Evolutionary conservation across 345 rosid species (phyloP).

Genomic region (Salix suchowensis): DNA sequence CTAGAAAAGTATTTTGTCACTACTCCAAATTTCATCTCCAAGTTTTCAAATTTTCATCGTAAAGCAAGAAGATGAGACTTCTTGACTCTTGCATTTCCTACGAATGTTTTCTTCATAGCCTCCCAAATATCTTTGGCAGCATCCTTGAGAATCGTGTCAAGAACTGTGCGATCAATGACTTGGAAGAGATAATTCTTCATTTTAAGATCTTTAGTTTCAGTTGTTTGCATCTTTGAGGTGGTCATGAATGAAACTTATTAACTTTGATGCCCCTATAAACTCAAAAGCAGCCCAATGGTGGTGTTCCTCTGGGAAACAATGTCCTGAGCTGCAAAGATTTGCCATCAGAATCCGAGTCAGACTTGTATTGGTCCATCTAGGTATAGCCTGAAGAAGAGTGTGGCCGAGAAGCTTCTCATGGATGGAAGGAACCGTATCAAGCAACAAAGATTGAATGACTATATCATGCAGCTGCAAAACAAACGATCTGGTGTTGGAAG

Average conservation of each 20-base stretch:
- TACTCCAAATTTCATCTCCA: too few relatives aligned
- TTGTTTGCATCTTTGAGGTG: background rate
- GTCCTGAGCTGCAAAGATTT: conserved; percentile 50
- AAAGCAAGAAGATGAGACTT: too few relatives aligned
- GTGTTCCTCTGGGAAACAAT: conserved; percentile 38
- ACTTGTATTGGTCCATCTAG: conserved; percentile 51
- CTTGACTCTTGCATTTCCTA: too few relatives aligned
- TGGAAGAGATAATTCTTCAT: too few relatives aligned
- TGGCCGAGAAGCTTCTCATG: conserved; percentile 41
- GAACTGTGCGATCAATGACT: too few relatives aligned
- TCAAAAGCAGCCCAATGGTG: conserved; percentile 51
- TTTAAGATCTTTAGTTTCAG: too few relatives aligned
- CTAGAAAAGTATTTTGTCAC: too few relatives aligned
- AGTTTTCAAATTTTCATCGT: too few relatives aligned
- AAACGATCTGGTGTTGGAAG: conserved; percentile 4
- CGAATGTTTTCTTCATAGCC: too few relatives aligned
- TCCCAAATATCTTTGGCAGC: too few relatives aligned
- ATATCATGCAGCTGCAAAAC: conserved; percentile 41
- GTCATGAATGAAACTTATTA: background rate
- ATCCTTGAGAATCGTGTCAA: too few relatives aligned
- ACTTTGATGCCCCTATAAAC: background rate
- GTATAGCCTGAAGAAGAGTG: conserved; percentile 41
- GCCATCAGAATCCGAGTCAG: conserved; percentile 46
- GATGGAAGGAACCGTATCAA: conserved; percentile 21
- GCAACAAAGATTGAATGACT: conserved; percentile 28